Evolutionary conservation across 2,329 filamentous ascomycete genomes (phyloP).

Genomic region (Aspergillus sp.): DNA sequence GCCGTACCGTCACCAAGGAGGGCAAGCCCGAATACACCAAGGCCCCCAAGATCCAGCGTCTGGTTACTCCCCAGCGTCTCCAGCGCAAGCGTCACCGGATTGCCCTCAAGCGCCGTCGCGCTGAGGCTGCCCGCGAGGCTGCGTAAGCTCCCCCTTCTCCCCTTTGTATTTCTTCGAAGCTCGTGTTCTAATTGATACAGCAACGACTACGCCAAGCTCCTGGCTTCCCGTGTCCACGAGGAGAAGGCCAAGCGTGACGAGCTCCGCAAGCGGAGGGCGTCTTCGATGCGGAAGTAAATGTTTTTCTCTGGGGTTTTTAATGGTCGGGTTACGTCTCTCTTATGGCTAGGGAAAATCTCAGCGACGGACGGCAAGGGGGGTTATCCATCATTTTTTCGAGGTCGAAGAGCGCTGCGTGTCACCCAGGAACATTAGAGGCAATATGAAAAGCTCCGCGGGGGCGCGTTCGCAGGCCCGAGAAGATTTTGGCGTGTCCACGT

Average conservation of each 20-base stretch:
- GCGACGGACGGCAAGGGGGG: conserved; percentile 14
- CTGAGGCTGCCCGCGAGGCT: conserved; percentile 98
- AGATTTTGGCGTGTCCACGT: conserved; percentile 6
- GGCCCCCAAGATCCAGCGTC: conserved; percentile 99
- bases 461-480: conserved; percentile 3
- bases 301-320: conserved; percentile 33
- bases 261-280: conserved; percentile 93
- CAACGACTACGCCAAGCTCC: conserved; percentile 92
- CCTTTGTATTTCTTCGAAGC: conserved; percentile 3
- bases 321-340: conserved; percentile 36
- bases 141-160: conserved; percentile 68
- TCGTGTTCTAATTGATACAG: conserved; percentile 49
- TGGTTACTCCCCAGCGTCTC: conserved; percentile 98
- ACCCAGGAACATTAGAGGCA: conserved; percentile 7
- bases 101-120: conserved; percentile 96
- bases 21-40: conserved; percentile 99
- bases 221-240: conserved; percentile 96
- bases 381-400: conserved; percentile 9
- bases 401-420: conserved; percentile 5
- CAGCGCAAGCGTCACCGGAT: conserved; percentile 99
- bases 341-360: conserved; percentile 26
- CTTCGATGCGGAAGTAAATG: conserved; percentile 85
- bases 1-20: conserved; percentile 94
- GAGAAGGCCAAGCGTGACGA: conserved; percentile 92
- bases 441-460: conserved; percentile 3